Evolutionary conservation across 352 stramenopile genomes (phyloP).

Genomic region (Phytopythium kandeliae): DNA sequence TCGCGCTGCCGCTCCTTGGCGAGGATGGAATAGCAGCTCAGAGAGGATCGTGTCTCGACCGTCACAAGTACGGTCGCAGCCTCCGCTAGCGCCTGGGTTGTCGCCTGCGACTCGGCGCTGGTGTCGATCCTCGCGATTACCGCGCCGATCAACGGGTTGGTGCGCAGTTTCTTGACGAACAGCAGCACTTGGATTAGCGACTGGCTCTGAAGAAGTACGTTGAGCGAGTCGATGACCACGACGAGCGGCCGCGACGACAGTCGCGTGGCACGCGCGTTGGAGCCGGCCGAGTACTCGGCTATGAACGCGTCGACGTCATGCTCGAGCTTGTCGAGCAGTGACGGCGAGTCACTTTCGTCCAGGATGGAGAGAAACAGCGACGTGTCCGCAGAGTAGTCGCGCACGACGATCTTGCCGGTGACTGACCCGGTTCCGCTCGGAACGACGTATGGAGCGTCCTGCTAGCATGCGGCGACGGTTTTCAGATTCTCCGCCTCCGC

Average conservation of each 20-base stretch:
- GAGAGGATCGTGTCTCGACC: conserved; percentile 51
- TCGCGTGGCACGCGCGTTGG: not conserved
- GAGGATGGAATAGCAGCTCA: conserved; percentile 49
- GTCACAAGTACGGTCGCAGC: conserved; percentile 42
- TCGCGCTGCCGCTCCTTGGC: conserved; percentile 52
- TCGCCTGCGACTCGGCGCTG: conserved; percentile 12
- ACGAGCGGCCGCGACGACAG: conserved; percentile 29
- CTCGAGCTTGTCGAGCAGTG: conserved; percentile 23
- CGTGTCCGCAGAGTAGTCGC: conserved; percentile 38
- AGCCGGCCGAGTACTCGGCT: not conserved
- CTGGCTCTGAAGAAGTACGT: conserved; percentile 46
- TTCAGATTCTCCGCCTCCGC: too few species aligned
- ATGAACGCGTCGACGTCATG: conserved; percentile 21
- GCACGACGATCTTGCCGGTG: conserved; percentile 25
- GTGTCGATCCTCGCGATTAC: conserved; percentile 46
- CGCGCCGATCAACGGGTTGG: conserved; percentile 26
- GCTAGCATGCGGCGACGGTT: too few species aligned
- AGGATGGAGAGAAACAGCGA: conserved; percentile 15
- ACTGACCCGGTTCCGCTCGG: not conserved
- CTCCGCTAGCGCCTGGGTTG: conserved; percentile 20
- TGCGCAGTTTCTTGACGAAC: conserved; percentile 33
- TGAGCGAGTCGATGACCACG: conserved; percentile 62
- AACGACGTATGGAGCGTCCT: not conserved
- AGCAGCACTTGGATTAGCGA: conserved; percentile 34
- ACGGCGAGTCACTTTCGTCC: not conserved